Evolutionary conservation across 2,329 filamentous ascomycete species (phyloP).

Genomic region (Neobulgaria alba): DNA sequence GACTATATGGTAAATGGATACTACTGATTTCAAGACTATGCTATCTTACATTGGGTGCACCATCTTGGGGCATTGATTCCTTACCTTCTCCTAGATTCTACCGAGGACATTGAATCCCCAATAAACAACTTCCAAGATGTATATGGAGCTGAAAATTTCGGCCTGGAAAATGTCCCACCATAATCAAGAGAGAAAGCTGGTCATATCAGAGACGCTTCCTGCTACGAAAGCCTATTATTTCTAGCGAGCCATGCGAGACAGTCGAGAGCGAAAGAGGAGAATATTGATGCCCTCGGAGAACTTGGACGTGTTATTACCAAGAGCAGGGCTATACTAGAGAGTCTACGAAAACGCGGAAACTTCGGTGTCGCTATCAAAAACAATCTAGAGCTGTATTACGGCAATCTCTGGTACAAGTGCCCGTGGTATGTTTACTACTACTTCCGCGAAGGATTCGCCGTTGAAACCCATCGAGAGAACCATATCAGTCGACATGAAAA

Average conservation of each 20-base stretch:
- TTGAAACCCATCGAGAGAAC: conserved; percentile 22
- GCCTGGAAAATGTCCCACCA: background rate
- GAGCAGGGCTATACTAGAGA: conserved; percentile 5
- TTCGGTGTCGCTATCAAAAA: background rate
- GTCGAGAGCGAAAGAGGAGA: conserved; percentile 6
- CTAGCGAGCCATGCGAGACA: conserved; percentile 5
- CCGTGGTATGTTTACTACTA: conserved; percentile 30
- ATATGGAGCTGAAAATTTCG: background rate
- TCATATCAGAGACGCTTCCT: conserved; percentile 1
- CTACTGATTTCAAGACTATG: conserved; percentile 27
- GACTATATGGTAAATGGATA: conserved; percentile 11
- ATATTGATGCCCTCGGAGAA: conserved; percentile 5
- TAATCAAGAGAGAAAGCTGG: conserved; percentile 2
- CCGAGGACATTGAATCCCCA: conserved; percentile 1
- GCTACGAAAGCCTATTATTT: conserved; percentile 7
- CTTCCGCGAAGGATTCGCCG: conserved; percentile 33
- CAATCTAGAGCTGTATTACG: conserved; percentile 24
- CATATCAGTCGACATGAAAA: conserved; percentile 31
- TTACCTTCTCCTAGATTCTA: background rate
- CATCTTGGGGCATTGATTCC: conserved; percentile 16
- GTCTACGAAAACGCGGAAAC: background rate
- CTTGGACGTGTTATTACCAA: conserved; percentile 7
- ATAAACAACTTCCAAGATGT: conserved; percentile 5
- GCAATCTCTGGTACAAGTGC: conserved; percentile 32
- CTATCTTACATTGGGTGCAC: conserved; percentile 22